Evolutionary conservation across 2,329 filamentous ascomycete genomes (phyloP).

Genomic region (Tolypocladium ophioglossoides): DNA sequence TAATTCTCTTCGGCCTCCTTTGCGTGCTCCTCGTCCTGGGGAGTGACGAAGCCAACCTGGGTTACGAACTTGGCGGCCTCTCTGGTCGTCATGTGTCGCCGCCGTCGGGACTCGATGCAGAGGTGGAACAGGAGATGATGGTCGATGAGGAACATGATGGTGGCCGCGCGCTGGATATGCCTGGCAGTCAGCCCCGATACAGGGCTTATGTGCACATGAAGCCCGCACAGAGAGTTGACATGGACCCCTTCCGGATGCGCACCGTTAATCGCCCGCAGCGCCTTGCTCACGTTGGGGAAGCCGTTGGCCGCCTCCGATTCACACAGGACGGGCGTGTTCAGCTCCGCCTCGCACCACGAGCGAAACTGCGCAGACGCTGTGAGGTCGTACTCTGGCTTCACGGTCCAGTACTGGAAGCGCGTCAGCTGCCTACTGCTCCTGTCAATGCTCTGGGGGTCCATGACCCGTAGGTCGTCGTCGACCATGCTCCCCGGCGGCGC

Average conservation of each 20-base stretch:
- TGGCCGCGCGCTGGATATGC: conserved; percentile 72
- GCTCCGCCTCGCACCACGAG: conserved; percentile 1
- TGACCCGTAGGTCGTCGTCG: conserved; percentile 2
- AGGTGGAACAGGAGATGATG: conserved; percentile 5
- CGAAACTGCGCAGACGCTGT: not conserved
- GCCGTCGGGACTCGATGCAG: conserved; percentile 1
- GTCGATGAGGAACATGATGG: conserved; percentile 40
- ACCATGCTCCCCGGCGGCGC: not conserved
- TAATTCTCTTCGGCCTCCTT: not conserved
- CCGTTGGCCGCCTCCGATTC: conserved; percentile 4
- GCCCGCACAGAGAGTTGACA: conserved; percentile 3
- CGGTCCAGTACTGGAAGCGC: conserved; percentile 4
- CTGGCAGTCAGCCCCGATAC: conserved; percentile 36
- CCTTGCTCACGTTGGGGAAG: conserved; percentile 3
- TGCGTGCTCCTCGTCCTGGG: not conserved
- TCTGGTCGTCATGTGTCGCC: not conserved
- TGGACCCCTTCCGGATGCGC: not conserved
- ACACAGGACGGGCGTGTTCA: conserved; percentile 7
- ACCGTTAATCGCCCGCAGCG: conserved; percentile 1
- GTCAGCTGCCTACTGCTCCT: not conserved
- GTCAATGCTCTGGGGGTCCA: conserved; percentile 1
- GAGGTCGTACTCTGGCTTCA: conserved; percentile 1
- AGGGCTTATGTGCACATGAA: conserved; percentile 8
- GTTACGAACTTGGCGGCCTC: not conserved
- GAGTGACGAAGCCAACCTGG: not conserved